Evolutionary conservation across 2,329 filamentous ascomycete species (phyloP).

Genomic region (Aspergillus awamori): DNA sequence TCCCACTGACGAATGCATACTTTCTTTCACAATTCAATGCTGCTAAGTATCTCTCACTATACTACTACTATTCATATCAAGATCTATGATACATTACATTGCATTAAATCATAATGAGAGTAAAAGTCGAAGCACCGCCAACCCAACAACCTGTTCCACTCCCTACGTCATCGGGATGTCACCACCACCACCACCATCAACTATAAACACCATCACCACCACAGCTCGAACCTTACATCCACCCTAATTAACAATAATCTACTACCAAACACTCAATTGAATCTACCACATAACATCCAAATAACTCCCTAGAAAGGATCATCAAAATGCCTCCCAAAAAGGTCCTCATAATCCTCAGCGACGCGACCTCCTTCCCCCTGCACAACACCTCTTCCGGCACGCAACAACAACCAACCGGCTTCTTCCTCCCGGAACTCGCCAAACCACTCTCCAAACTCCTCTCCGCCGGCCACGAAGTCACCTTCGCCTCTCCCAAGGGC

Average conservation of each 20-base stretch:
- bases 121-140: too few species aligned
- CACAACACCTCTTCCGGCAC: slow-evolving; percentile 31
- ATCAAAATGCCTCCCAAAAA: slow-evolving; percentile 38
- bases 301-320: neutral
- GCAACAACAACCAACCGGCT: slow-evolving; percentile 36
- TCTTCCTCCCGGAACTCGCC: slow-evolving; percentile 46
- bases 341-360: slow-evolving; percentile 50
- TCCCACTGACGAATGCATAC: too few species aligned
- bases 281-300: too few species aligned
- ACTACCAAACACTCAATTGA: too few species aligned
- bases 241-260: too few species aligned
- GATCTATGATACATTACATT: too few species aligned
- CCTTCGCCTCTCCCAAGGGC: slow-evolving; percentile 51
- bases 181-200: neutral
- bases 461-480: slow-evolving; percentile 45
- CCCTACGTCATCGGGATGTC: neutral
- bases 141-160: neutral
- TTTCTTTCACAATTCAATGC: too few species aligned
- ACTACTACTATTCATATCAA: too few species aligned
- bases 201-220: neutral
- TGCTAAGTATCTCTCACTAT: too few species aligned
- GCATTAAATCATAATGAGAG: too few species aligned
- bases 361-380: slow-evolving; percentile 44
- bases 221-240: neutral
- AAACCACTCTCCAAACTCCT: slow-evolving; percentile 43